These are phyloP conservation scores for Chaetomiaceae sp. DNA, from an alignment of 2,329 filamentous ascomycete genomes.

Conservation along the genomic window DNA sequence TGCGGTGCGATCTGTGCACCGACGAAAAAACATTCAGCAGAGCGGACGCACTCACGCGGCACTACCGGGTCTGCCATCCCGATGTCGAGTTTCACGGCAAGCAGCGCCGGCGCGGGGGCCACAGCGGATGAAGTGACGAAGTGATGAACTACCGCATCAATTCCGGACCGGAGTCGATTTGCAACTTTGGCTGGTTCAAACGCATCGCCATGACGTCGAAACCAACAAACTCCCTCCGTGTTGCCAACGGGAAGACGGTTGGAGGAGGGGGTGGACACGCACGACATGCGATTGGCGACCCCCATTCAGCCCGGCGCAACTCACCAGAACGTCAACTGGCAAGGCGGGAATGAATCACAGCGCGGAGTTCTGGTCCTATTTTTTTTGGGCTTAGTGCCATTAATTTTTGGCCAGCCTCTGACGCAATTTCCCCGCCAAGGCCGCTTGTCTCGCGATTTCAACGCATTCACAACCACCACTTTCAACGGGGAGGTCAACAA, in stretches of 20 bases:
- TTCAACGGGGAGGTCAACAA: too few relatives aligned
- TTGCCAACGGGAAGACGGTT: too few relatives aligned
- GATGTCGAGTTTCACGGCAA: slow-evolving; percentile 77
- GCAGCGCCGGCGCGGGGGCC: slow-evolving; percentile 39
- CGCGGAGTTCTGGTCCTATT: too few relatives aligned
- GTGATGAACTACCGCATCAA: too few relatives aligned
- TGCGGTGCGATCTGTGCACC: slow-evolving; percentile 85
- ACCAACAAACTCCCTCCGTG: slow-evolving; percentile 19
- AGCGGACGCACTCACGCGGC: slow-evolving; percentile 87
- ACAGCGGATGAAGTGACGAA: slow-evolving; percentile 12
- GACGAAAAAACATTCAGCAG: slow-evolving; percentile 97
- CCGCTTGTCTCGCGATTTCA: too few relatives aligned
- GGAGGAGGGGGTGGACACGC: slow-evolving; percentile 15
- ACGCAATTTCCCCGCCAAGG: too few relatives aligned
- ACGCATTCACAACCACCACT: too few relatives aligned
- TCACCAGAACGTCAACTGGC: too few relatives aligned
- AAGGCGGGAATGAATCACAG: too few relatives aligned
- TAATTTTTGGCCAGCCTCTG: too few relatives aligned
- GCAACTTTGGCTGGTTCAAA: background rate
- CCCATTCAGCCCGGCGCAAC: slow-evolving; percentile 14
- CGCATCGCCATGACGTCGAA: slow-evolving; percentile 27
- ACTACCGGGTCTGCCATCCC: slow-evolving; percentile 91
- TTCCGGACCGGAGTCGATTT: too few relatives aligned
- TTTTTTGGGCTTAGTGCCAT: too few relatives aligned
- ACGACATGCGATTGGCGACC: slow-evolving; percentile 16